Evolutionary conservation across 495 filamentous ascomycete genomes (phyloP).

Genomic region (Massariosphaeria phaeospora): DNA sequence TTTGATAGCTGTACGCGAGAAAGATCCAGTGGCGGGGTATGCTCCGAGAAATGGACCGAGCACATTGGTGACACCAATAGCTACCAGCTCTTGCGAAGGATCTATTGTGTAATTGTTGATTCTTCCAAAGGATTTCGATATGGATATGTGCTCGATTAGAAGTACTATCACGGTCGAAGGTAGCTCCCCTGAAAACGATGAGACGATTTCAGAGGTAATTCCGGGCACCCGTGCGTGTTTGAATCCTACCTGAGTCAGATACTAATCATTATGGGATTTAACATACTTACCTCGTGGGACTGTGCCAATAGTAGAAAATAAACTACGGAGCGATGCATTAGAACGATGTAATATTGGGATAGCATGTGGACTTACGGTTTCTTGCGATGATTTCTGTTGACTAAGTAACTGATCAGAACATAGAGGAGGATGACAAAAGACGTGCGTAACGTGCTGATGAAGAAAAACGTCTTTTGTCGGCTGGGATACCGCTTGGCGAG

Average conservation of each 20-base stretch:
- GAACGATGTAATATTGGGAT: too few relatives aligned
- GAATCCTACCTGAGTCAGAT: conserved; percentile 51
- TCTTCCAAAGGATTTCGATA: conserved; percentile 94
- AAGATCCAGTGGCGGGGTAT: conserved; percentile 92
- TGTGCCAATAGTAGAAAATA: conserved; percentile 63
- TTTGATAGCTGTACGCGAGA: conserved; percentile 95
- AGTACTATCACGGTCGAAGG: conserved; percentile 88
- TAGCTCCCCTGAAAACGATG: conserved; percentile 56
- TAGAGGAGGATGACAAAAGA: conserved; percentile 92
- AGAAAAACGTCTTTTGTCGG: conserved; percentile 77
- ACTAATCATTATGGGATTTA: background rate
- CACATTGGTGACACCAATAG: conserved; percentile 86
- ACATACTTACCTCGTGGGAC: conserved; percentile 64
- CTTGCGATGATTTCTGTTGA: conserved; percentile 55
- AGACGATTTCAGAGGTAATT: conserved; percentile 58
- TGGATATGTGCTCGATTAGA: conserved; percentile 78
- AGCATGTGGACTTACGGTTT: conserved; percentile 53
- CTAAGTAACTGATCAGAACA: conserved; percentile 83
- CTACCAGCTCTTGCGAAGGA: conserved; percentile 93
- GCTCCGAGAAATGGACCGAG: conserved; percentile 90
- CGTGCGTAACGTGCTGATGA: conserved; percentile 79
- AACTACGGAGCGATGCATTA: too few relatives aligned
- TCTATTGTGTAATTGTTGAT: conserved; percentile 97
- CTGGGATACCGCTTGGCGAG: conserved; percentile 63
- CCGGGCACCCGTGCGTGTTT: conserved; percentile 68